phyloP scores from a whole-genome alignment of 345 rosid species.

The Moricandia arvensis region DNA sequence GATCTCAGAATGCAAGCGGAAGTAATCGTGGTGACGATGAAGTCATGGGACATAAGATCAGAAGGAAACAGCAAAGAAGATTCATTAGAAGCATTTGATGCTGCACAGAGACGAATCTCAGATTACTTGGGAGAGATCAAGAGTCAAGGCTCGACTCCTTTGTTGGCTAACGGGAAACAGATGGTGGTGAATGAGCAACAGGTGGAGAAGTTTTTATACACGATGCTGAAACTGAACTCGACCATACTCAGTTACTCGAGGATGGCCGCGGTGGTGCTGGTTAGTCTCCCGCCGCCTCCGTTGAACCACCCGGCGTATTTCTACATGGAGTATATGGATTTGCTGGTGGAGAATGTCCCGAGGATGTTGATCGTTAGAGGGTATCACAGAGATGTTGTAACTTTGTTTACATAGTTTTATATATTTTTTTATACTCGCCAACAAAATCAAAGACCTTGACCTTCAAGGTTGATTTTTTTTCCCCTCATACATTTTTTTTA shows the following conservation, averaged over 20 bases:
- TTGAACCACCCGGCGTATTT: slow-evolving; percentile 81
- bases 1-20: slow-evolving; percentile 99
- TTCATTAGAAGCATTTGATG: slow-evolving; percentile 67
- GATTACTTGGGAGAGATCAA: slow-evolving; percentile 70
- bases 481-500: background rate
- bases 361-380: slow-evolving; percentile 98
- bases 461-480: slow-evolving; percentile 24
- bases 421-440: slow-evolving; percentile 5
- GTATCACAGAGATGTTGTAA: slow-evolving; percentile 94
- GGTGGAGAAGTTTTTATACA: slow-evolving; percentile 68
- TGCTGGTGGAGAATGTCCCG: slow-evolving; percentile 90
- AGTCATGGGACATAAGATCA: slow-evolving; percentile 74
- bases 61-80: slow-evolving; percentile 72
- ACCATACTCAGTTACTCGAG: slow-evolving; percentile 74
- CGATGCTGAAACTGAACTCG: slow-evolving; percentile 79
- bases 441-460: slow-evolving; percentile 8
- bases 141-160: slow-evolving; percentile 36
- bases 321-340: slow-evolving; percentile 99
- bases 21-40: slow-evolving; percentile 92
- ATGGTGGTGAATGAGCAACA: slow-evolving; percentile 73
- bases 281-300: slow-evolving; percentile 63
- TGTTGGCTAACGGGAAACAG: slow-evolving; percentile 79
- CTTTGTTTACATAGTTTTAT: slow-evolving; percentile 72
- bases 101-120: slow-evolving; percentile 72
- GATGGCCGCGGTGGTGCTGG: slow-evolving; percentile 93